Conservation (phyloP, 2,329 filamentous ascomycete species). For the Colletotrichum tabaci region DNA sequence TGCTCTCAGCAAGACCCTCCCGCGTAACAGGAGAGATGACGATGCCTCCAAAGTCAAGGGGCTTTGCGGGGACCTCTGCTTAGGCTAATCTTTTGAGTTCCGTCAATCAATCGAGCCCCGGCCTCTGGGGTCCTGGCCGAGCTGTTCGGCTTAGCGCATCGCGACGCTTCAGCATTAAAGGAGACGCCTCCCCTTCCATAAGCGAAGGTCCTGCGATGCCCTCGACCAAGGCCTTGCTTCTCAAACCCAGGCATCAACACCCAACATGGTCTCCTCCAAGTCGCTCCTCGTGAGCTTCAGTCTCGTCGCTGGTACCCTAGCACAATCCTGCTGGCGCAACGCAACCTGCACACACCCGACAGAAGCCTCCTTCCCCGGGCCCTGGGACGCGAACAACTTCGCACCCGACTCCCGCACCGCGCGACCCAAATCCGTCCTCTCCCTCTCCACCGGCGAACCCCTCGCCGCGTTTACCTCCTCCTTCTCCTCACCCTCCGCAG, state of each 20-base stretch:
- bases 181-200: neutral
- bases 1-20: neutral
- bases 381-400: constrained; percentile 72
- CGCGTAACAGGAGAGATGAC: neutral
- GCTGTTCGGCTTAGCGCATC: constrained; percentile 20
- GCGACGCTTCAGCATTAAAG: constrained; percentile 12
- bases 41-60: neutral
- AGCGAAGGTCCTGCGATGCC: too few species aligned
- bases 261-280: constrained; percentile 14
- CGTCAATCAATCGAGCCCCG: constrained; percentile 7
- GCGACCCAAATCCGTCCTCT: constrained; percentile 60
- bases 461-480: constrained; percentile 50
- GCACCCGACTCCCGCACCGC: constrained; percentile 67
- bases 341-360: constrained; percentile 66
- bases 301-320: constrained; percentile 6
- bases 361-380: constrained; percentile 66
- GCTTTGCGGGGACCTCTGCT: neutral
- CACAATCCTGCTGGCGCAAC: constrained; percentile 67
- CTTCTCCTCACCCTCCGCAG: constrained; percentile 40
- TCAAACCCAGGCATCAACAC: neutral
- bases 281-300: constrained; percentile 48
- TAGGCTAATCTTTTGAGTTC: constrained; percentile 10
- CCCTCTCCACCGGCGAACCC: constrained; percentile 49
- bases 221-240: neutral
- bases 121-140: neutral